Evolutionary conservation across 352 stramenopile species (phyloP), one percentile per base, ranked within the genome.

Genomic region (Phytophthora melonis): DNA sequence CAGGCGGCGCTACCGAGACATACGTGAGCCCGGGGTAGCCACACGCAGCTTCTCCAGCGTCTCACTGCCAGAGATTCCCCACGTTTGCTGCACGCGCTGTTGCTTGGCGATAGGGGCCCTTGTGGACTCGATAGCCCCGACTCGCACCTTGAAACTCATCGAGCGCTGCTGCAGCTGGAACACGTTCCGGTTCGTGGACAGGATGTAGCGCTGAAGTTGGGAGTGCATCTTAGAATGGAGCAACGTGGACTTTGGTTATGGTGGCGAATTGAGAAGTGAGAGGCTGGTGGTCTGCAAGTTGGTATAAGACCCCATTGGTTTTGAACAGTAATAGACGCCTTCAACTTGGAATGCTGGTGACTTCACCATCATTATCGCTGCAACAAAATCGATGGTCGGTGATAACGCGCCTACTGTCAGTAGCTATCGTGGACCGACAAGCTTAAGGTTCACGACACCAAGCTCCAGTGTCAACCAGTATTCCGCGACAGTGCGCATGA

Each of bases 11-110:
- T 21, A 81, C 68, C 14, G 81, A 81, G 25, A 87, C 53, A 56
- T 82, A 85, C 19, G 81, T 75, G 50, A 76, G 65, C 5, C 80
- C 80, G 25, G 79, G 70, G 3, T 66, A 41, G 70, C 66, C 5
- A 85, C 59, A 25, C 69, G 56, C 14, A 87, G 47, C 18, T 68
- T 75, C 54, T 74, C 68, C 23, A 84, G 52, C 16, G 72, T 18
- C 3, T 70, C 16, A 25, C 30, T 47, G 23, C 72, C 68, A 23
- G 75, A 70, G 43, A 87, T 58, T 1, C 68, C 71, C 80, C 80
- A 87, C 13, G 61, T 76, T 68, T 81, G 76, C 53, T 78, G 63
- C 58, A 78, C 32, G 11, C 65, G 59, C 30, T 79, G 72, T 9
- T 27, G 57, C 19, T 69, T 36, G 39, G 63, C 39, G 39, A 77